Evolutionary conservation across 768 basidiomycete species (phyloP), one percentile per base, ranked within the genome.

Genomic region (Rickenella mellea): DNA sequence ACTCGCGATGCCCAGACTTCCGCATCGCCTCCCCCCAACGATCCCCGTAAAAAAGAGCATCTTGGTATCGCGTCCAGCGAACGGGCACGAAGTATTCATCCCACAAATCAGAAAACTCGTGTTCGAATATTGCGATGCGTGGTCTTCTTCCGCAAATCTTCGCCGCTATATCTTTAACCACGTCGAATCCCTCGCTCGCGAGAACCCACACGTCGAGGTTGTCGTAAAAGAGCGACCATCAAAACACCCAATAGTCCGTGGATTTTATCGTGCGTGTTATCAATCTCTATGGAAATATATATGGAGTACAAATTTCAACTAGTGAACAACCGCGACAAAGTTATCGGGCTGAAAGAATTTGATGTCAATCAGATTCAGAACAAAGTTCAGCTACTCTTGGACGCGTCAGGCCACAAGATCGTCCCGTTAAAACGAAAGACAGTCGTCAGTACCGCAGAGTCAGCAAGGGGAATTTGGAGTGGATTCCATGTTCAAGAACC

Each of bases 271-370:
- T 89, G 38, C 40, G 73, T 67, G 6, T 17, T 17, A 27, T 29
- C 28, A 6, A 15, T 29, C 27, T 24, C 9, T 4, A 5, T 6
- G 9, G 5, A 14, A 21, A 21, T 11, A n/a, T 6, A 26, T 15
- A 35, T 21, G 28, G 17, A 45, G 46, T 48, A 55, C 45, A 54
- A 49, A 48, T 14, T 24, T 24, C 40, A n/a, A 43, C 12, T 57
- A 94, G 91, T 78, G 52, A 93, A 91, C 61, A 74, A 78, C 59
- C 74, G 86, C 42, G 86, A 90, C 63, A 94, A 94, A 66, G 89
- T 90, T 57, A 73, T 94, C 37, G 74, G 83, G 39, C 69, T 93
- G 33, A 82, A 85, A 46, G 72, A 71, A 27, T 74, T 89, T 47
- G 76, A 88, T 54, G 78, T 81, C 45, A 78, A 71, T 36, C 78